phyloP scores from a whole-genome alignment of 2,329 filamentous ascomycete species.

The Diplodia scrobiculata region DNA sequence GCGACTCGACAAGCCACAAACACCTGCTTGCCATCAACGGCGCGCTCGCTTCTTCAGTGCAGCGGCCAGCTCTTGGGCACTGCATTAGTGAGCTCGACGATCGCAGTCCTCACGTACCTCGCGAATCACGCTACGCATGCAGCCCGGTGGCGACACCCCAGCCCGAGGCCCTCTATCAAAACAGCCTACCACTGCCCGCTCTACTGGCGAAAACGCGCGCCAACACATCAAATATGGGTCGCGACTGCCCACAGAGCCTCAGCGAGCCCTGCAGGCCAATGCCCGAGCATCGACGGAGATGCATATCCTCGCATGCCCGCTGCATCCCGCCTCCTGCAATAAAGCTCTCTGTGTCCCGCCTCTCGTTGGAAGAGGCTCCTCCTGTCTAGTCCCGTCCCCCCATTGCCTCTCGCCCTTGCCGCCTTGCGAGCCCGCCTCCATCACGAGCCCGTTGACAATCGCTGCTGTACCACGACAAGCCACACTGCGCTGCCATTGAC shows the following conservation, averaged over 20 bases:
- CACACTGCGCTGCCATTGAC: conserved; percentile 18
- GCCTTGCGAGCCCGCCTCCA: background rate
- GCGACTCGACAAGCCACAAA: conserved; percentile 19
- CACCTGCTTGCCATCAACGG: conserved; percentile 19
- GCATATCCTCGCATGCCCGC: conserved; percentile 41
- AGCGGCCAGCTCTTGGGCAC: conserved; percentile 17
- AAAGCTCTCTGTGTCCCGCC: conserved; percentile 46
- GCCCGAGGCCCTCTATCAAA: conserved; percentile 26
- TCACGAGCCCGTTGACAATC: conserved; percentile 34
- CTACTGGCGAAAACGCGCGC: conserved; percentile 82
- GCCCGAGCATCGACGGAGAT: conserved; percentile 31
- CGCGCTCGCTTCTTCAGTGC: conserved; percentile 23
- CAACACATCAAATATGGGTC: conserved; percentile 76
- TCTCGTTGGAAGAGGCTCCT: conserved; percentile 16
- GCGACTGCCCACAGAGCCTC: conserved; percentile 47
- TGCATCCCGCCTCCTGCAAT: conserved; percentile 45
- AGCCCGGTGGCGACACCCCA: conserved; percentile 20
- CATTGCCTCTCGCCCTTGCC: conserved; percentile 19
- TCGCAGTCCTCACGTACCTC: conserved; percentile 12
- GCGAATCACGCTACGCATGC: conserved; percentile 26
- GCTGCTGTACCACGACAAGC: conserved; percentile 21
- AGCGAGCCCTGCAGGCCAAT: conserved; percentile 17
- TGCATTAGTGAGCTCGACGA: conserved; percentile 19
- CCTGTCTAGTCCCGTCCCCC: conserved; percentile 11
- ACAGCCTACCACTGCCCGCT: conserved; percentile 37